Evolutionary conservation across 345 rosid genomes (phyloP).

Genomic region (Linum usitatissimum): DNA sequence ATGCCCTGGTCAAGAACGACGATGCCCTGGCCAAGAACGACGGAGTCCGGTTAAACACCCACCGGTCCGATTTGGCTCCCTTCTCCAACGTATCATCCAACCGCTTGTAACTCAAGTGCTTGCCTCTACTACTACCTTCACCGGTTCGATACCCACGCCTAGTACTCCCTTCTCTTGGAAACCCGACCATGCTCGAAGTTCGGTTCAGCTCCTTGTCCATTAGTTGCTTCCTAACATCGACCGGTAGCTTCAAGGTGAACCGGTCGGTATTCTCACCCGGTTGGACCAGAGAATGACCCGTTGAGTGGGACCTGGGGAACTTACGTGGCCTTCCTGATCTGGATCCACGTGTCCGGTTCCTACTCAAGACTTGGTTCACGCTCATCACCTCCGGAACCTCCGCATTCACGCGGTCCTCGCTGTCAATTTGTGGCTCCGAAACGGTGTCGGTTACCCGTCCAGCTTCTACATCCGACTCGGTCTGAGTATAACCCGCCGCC

Average conservation of each 20-base stretch:
- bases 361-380: constrained; percentile 16
- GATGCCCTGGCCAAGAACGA: constrained; percentile 43
- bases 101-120: constrained; percentile 12
- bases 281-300: constrained; percentile 80
- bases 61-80: constrained; percentile 37
- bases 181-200: constrained; percentile 43
- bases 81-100: constrained; percentile 27
- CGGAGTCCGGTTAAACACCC: constrained; percentile 35
- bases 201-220: constrained; percentile 55
- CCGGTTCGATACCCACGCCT: constrained; percentile 33
- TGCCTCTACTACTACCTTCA: constrained; percentile 30
- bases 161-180: constrained; percentile 44
- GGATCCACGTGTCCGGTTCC: constrained; percentile 46
- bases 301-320: constrained; percentile 69
- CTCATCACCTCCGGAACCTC: constrained; percentile 13
- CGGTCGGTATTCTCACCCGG: constrained; percentile 79
- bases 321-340: constrained; percentile 27
- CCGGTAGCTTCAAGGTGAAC: constrained; percentile 67
- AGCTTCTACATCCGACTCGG: constrained; percentile 28
- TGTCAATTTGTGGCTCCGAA: not conserved
- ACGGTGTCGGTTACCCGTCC: constrained; percentile 13
- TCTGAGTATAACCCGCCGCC: not conserved
- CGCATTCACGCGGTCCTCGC: not conserved
- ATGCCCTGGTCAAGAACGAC: constrained; percentile 25
- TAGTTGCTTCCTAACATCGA: constrained; percentile 58